Evolutionary conservation across 176 grass and related monocot species (phyloP).

Genomic region (Paspalum vaginatum): DNA sequence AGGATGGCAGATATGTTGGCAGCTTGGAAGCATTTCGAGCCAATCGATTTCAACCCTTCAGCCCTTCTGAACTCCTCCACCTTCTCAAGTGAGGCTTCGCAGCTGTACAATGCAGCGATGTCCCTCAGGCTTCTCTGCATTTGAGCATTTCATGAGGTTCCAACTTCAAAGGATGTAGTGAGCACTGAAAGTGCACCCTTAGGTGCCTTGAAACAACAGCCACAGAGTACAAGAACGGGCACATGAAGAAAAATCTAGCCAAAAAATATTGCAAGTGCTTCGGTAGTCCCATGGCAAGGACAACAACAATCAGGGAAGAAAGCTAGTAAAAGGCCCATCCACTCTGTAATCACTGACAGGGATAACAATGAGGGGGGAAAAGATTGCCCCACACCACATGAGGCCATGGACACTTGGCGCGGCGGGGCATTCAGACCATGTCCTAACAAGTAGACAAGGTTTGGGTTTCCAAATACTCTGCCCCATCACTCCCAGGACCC

Average conservation of each 20-base stretch:
- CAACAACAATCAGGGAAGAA: conserved; percentile 16
- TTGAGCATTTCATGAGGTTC: conserved; percentile 37
- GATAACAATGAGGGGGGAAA: neutral
- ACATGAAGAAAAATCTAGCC: neutral
- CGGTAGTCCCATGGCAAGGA: neutral
- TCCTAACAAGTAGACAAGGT: conserved; percentile 5
- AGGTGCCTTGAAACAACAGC: conserved; percentile 17
- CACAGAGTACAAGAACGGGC: neutral
- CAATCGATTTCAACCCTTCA: conserved; percentile 59
- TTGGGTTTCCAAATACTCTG: neutral
- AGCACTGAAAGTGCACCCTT: conserved; percentile 1
- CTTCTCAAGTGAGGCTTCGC: conserved; percentile 61
- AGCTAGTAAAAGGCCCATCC: neutral
- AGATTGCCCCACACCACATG: conserved; percentile 33
- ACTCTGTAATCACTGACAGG: conserved; percentile 2
- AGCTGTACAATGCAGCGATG: conserved; percentile 71
- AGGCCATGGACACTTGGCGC: conserved; percentile 29
- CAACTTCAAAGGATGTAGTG: conserved; percentile 2
- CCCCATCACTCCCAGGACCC: neutral
- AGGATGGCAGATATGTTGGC: conserved; percentile 80
- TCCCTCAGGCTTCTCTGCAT: conserved; percentile 94
- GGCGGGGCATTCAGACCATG: neutral
- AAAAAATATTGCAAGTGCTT: neutral
- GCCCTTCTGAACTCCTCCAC: conserved; percentile 73
- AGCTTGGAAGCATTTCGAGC: conserved; percentile 78